These are phyloP conservation scores for Corynespora cassiicola DNA, from an alignment of 2,329 filamentous ascomycete species.

Conservation along the genomic window DNA sequence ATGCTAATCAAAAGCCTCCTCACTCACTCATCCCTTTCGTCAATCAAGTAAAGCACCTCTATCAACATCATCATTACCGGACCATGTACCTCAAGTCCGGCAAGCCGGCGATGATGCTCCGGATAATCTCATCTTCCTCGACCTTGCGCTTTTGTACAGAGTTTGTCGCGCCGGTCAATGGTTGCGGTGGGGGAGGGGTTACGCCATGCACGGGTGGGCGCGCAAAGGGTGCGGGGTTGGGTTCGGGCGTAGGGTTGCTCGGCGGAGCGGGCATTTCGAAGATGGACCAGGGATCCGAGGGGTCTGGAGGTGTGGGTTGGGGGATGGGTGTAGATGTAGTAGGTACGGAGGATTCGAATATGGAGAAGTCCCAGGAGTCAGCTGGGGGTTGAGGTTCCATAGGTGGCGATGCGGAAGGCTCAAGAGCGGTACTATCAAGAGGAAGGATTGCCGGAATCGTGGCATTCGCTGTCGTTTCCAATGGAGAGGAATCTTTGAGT, in stretches of 20 bases:
- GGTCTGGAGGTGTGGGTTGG: slow-evolving; percentile 7
- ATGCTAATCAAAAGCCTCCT: too few species aligned
- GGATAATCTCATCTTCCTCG: slow-evolving; percentile 37
- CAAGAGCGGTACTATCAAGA: not conserved
- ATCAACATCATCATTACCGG: slow-evolving; percentile 8
- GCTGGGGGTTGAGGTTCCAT: slow-evolving; percentile 13
- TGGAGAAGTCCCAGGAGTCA: slow-evolving; percentile 25
- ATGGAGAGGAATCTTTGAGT: too few species aligned
- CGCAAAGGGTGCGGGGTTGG: slow-evolving; percentile 18
- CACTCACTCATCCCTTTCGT: too few species aligned
- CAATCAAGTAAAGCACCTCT: too few species aligned
- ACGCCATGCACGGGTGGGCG: slow-evolving; percentile 23
- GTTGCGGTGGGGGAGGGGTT: slow-evolving; percentile 24
- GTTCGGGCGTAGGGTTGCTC: slow-evolving; percentile 10
- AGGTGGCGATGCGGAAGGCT: not conserved
- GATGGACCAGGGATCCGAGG: slow-evolving; percentile 30
- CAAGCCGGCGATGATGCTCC: slow-evolving; percentile 29
- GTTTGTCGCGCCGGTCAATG: slow-evolving; percentile 31
- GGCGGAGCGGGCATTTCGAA: slow-evolving; percentile 26
- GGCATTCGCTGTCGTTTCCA: too few species aligned
- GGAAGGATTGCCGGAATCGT: too few species aligned
- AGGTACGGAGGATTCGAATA: slow-evolving; percentile 36
- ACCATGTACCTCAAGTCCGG: slow-evolving; percentile 45
- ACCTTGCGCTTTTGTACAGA: slow-evolving; percentile 29
- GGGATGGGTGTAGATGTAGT: too few species aligned